Evolutionary conservation across 192 early-diverging fungal species (phyloP), one percentile per base, ranked within the genome.

Genomic region (Chytriomyces confervae): DNA sequence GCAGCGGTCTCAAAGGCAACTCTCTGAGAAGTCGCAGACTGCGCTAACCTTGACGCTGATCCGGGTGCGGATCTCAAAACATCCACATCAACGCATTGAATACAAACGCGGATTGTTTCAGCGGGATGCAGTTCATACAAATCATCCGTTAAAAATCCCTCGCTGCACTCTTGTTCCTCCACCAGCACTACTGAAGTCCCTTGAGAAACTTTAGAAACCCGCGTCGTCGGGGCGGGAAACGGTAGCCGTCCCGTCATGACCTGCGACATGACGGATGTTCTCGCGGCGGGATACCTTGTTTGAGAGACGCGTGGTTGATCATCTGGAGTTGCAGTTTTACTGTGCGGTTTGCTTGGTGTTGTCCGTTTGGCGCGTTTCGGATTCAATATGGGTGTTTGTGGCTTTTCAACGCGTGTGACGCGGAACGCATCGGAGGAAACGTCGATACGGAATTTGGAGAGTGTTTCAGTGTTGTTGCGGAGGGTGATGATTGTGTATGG

Each of bases 101-200:
- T 62, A 16, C 75, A 63, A 47, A 85, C 47, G 36, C 82, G 76
- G 43, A 85, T 60, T 43, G 78, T 79, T 63, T 82, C 69, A 51
- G 66, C 81, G 1, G 72, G 84, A 63, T 85, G 81, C 13, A 85
- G 50, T 50, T 82, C 81, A 50, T 65, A 79, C 20, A 78, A n/a
- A 8, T 44, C 24, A 16, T 65, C 36, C n/a, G 36, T 44, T 7
- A 20, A 7, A 47, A 66, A 10, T 18, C 51, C 61, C 6, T 75
- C 62, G 4, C 36, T 36, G 36, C 36, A 1, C 10, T 44, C 72
- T 62, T 68, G 50, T 29, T 64, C 62, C 5, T 36, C 69, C 8
- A 75, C 44, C 72, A 11, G n/a, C 47, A 18, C 50, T 11, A 36
- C 23, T 36, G 36, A 36, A 0, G 36, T 36, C 36, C 36, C 36